These are phyloP conservation scores for Dalbergia oliveri DNA, from an alignment of 306 rosid species.

Conservation along the genomic window DNA sequence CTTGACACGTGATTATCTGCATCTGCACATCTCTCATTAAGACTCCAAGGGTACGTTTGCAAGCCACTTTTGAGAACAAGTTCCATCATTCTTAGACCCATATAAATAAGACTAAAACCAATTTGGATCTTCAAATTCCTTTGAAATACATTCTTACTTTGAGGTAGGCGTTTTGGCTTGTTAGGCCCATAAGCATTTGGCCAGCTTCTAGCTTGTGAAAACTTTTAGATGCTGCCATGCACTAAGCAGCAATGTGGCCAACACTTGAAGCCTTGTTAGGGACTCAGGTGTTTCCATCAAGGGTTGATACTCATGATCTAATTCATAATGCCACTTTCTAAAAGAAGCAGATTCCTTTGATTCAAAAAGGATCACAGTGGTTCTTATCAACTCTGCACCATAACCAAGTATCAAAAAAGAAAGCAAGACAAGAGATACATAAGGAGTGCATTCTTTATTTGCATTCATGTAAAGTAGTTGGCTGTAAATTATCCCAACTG, in stretches of 20 bases:
- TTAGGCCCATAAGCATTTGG: background rate
- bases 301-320: background rate
- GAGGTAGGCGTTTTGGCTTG: conserved; percentile 4
- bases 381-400: conserved; percentile 12
- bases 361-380: background rate
- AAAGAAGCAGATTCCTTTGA: conserved; percentile 11
- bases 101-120: background rate
- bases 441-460: conserved; percentile 17
- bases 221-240: conserved; percentile 20
- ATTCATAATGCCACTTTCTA: background rate
- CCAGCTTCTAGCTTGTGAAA: conserved; percentile 14
- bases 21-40: background rate
- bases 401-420: conserved; percentile 37
- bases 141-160: background rate
- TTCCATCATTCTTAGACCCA: background rate
- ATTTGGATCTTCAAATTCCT: conserved; percentile 27
- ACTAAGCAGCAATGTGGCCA: conserved; percentile 21
- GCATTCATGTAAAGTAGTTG: conserved; percentile 33
- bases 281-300: background rate
- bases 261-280: conserved; percentile 26
- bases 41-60: background rate
- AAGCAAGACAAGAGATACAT: conserved; percentile 34
- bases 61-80: background rate
- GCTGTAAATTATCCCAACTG: conserved; percentile 23
- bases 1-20: conserved; percentile 3